These are phyloP conservation scores for Suhomyces coccinellae DNA, from an alignment of 1,139 yeast species.

Conservation along the genomic window DNA sequence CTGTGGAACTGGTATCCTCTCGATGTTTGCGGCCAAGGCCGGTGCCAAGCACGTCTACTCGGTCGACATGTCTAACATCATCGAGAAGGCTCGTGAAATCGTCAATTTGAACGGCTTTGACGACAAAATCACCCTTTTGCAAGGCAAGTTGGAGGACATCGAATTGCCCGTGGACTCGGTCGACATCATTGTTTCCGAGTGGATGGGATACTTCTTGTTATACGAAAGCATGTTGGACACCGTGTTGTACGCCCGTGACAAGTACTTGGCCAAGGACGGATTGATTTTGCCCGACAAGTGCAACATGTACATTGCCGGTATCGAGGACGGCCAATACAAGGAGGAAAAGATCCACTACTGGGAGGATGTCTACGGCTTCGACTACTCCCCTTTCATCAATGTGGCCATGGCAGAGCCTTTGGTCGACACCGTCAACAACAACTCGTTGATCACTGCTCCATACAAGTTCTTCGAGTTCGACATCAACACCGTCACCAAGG, in stretches of 20 bases:
- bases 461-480: slow-evolving; percentile 77
- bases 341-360: slow-evolving; percentile 91
- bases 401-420: slow-evolving; percentile 90
- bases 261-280: slow-evolving; percentile 83
- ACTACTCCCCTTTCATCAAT: slow-evolving; percentile 71
- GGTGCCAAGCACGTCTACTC: slow-evolving; percentile 98
- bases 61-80: slow-evolving; percentile 95
- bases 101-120: slow-evolving; percentile 80
- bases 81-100: slow-evolving; percentile 89
- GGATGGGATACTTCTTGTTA: slow-evolving; percentile 98
- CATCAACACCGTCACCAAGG: slow-evolving; percentile 82
- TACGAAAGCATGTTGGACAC: slow-evolving; percentile 99
- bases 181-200: slow-evolving; percentile 93
- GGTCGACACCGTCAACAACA: slow-evolving; percentile 87
- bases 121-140: slow-evolving; percentile 83
- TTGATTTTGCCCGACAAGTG: slow-evolving; percentile 95
- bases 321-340: slow-evolving; percentile 93
- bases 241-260: slow-evolving; percentile 91
- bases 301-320: slow-evolving; percentile 84
- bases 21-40: slow-evolving; percentile 98
- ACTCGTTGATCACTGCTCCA: slow-evolving; percentile 72
- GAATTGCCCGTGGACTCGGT: slow-evolving; percentile 75
- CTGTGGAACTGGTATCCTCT: slow-evolving; percentile 95
- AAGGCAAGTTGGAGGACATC: slow-evolving; percentile 95
- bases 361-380: slow-evolving; percentile 97